A percentile compares a stretch with the other conserved stretches of the same genome.
phyloP scores from a whole-genome alignment of 352 stramenopile genomes.

The Globisporangium perplexum region DNA sequence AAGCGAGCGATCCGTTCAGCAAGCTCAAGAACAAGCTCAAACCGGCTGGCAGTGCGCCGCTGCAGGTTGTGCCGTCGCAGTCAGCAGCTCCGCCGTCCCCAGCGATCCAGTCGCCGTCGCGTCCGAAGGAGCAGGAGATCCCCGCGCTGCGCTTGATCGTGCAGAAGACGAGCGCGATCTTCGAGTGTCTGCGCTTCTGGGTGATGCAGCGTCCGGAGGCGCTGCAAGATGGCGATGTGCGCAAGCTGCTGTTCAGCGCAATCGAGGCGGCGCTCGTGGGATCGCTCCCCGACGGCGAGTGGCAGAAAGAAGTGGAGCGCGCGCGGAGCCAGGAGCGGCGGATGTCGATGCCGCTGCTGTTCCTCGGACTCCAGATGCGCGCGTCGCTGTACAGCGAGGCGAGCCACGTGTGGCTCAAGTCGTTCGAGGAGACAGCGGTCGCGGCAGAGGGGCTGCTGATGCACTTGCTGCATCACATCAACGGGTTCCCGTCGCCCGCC shows the following conservation, averaged over 20 bases:
- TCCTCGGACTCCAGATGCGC: conserved; percentile 82
- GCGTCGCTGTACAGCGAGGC: conserved; percentile 70
- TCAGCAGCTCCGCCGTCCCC: conserved; percentile 18
- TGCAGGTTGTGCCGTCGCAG: neutral
- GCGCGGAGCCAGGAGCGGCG: conserved; percentile 51
- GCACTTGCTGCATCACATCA: conserved; percentile 83
- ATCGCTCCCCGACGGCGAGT: conserved; percentile 71
- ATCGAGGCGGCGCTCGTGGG: conserved; percentile 84
- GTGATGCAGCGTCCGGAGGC: conserved; percentile 74
- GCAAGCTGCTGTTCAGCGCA: conserved; percentile 80
- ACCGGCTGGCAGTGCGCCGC: conserved; percentile 7
- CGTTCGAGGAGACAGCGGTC: conserved; percentile 80
- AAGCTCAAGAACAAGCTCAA: conserved; percentile 76
- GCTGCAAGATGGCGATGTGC: conserved; percentile 71
- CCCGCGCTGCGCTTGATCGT: conserved; percentile 69
- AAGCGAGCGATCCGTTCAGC: conserved; percentile 48
- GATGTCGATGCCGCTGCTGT: conserved; percentile 81
- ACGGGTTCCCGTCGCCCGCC: conserved; percentile 77
- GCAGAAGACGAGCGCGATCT: conserved; percentile 81
- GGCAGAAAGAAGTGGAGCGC: conserved; percentile 74
- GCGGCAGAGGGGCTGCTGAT: conserved; percentile 77
- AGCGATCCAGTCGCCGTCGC: conserved; percentile 30
- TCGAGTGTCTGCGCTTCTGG: conserved; percentile 84
- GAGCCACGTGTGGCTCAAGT: conserved; percentile 68
- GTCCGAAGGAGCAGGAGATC: conserved; percentile 52